Base-by-base conservation (phyloP, 2,329 filamentous ascomycete species). In the Aspergillus sp. region DNA sequence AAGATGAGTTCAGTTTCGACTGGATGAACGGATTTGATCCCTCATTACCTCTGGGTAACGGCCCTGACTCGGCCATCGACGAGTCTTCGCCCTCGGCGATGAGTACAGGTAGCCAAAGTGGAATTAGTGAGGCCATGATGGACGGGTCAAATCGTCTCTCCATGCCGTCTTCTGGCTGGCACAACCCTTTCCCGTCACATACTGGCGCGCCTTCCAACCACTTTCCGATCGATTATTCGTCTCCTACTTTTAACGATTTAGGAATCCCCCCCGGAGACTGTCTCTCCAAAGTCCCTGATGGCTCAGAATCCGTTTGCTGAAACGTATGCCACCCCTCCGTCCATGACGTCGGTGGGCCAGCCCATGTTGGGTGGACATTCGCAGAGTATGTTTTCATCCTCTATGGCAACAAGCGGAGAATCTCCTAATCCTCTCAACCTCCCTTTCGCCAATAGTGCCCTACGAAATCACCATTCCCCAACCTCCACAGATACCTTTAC, bases 21-120 rank as follows among this genome's bases (percentile, higher is more conserved):
- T 97, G 90, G 90, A 80, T 83, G 69, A 84, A 84, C 46, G 86
- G 86, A 19, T 87, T 95, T 62, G 88, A 93, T 51, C 81, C 85
- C 58, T 81, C 86, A 37, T 81, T 91, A 75, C 79, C 79, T 6
- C 83, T 89, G 63, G 77, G 76, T 56, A 80, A 78, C 44, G 71
- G 74, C 43, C 86, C 85, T 58, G 90, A 95, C 56, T 85, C 83
- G 52, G 89, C 88, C 27, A 80, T 96, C 42, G 91, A 95, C 58
- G 90, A 87, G 46, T 97, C 93, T 8, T 97, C 93, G 10, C 93
- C 93, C 11, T 97, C 93, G 7, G 90, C 90, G 37, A 91, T 97
- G 65, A 97, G 91, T 71, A 95, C 88, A 35, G 88, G 88, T 46
- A 97, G 90, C 68, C 90, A 94, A 61, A 91, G 87, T 64, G 65